phyloP scores from a whole-genome alignment of 345 rosid species.

The Cardamine occulta region DNA sequence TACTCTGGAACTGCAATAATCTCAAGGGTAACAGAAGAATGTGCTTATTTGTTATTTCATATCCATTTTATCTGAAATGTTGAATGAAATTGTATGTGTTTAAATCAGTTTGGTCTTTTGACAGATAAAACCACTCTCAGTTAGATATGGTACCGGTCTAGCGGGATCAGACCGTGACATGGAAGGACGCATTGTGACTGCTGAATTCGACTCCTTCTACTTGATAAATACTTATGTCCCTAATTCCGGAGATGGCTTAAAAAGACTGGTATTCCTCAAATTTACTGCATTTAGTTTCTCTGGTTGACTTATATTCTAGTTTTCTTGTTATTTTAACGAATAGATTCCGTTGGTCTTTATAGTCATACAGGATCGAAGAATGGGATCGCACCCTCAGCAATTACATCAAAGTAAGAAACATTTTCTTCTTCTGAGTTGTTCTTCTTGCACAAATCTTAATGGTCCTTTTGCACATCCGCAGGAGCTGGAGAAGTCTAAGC shows the following conservation, averaged over 20 bases:
- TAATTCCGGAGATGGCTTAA: constrained; percentile 96
- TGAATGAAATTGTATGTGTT: neutral
- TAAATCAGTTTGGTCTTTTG: constrained; percentile 34
- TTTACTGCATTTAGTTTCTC: constrained; percentile 24
- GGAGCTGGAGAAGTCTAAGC: constrained; percentile 94
- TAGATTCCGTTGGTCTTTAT: constrained; percentile 29
- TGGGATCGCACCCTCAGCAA: constrained; percentile 87
- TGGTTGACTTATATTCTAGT: neutral
- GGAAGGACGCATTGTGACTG: constrained; percentile 91
- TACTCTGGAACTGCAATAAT: constrained; percentile 94
- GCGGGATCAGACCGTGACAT: constrained; percentile 78
- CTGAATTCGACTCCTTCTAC: constrained; percentile 85
- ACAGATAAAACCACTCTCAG: constrained; percentile 91
- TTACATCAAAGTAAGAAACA: constrained; percentile 71
- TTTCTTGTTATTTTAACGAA: constrained; percentile 12
- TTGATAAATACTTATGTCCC: constrained; percentile 78
- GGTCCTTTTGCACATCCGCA: constrained; percentile 34
- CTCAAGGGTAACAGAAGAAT: constrained; percentile 66
- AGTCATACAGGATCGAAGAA: constrained; percentile 74
- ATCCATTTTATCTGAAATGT: constrained; percentile 15
- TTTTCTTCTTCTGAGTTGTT: neutral
- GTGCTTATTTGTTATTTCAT: constrained; percentile 19
- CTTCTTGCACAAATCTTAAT: neutral
- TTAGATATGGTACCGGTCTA: constrained; percentile 77
- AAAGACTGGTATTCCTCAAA: constrained; percentile 72